Conservation (phyloP, 768 basidiomycete genomes). For the Boletus pseudopeckii region DNA sequence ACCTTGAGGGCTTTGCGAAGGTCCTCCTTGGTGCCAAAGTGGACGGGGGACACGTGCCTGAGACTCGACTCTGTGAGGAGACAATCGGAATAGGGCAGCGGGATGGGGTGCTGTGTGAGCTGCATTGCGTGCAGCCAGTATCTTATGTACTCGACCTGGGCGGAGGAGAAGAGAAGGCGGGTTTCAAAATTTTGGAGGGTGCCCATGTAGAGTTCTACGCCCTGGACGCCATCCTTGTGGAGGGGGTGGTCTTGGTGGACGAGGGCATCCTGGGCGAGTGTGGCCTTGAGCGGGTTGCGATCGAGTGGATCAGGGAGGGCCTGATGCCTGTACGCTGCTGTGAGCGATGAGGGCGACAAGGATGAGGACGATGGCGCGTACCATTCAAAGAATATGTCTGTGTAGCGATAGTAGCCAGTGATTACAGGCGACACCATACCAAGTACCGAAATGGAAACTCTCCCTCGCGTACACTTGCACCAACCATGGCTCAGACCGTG, state of each 20-base stretch:
- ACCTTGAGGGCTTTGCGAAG: slow-evolving; percentile 64
- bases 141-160: slow-evolving; percentile 79
- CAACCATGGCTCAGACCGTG: slow-evolving; percentile 64
- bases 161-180: slow-evolving; percentile 78
- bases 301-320: slow-evolving; percentile 58
- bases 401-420: slow-evolving; percentile 79
- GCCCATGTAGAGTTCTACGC: slow-evolving; percentile 73
- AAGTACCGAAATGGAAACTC: slow-evolving; percentile 10
- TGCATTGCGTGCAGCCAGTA: slow-evolving; percentile 80
- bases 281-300: slow-evolving; percentile 60
- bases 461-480: not conserved
- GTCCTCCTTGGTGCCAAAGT: slow-evolving; percentile 50
- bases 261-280: slow-evolving; percentile 68
- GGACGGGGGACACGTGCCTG: slow-evolving; percentile 53
- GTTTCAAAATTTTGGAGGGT: slow-evolving; percentile 70
- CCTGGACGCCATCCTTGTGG: slow-evolving; percentile 56
- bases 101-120: slow-evolving; percentile 59
- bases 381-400: slow-evolving; percentile 85
- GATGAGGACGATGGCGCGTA: slow-evolving; percentile 25
- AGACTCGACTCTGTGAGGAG: slow-evolving; percentile 61
- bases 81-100: slow-evolving; percentile 76
- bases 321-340: slow-evolving; percentile 43
- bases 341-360: not conserved
- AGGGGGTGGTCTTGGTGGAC: slow-evolving; percentile 73
- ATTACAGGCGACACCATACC: slow-evolving; percentile 42